phyloP scores from a whole-genome alignment of 2,329 filamentous ascomycete species.

The Colletotrichum neosansevieriae region DNA sequence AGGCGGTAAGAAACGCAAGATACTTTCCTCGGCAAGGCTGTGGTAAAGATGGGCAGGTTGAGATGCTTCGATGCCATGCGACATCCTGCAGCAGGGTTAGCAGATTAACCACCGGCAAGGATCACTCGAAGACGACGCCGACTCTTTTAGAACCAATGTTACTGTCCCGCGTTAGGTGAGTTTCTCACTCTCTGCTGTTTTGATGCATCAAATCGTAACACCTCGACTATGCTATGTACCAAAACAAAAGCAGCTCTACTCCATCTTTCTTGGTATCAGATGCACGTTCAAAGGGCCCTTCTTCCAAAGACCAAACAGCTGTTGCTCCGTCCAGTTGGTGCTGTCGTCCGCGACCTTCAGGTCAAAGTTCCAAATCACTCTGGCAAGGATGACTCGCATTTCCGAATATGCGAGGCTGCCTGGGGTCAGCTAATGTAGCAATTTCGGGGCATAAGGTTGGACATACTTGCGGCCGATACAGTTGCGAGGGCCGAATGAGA shows the following conservation, averaged over 20 bases:
- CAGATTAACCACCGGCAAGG: too few species aligned
- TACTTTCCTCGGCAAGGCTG: too few species aligned
- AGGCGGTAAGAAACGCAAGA: too few species aligned
- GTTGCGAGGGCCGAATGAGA: constrained; percentile 61
- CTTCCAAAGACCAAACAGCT: constrained; percentile 26
- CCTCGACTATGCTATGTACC: background rate
- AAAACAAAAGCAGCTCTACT: background rate
- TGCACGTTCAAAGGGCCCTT: constrained; percentile 33
- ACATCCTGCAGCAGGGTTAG: too few species aligned
- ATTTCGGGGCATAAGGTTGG: background rate
- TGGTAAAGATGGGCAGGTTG: too few species aligned
- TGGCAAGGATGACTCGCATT: constrained; percentile 60
- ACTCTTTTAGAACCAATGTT: too few species aligned
- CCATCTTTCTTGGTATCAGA: constrained; percentile 8
- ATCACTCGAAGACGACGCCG: too few species aligned
- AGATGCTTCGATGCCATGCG: too few species aligned
- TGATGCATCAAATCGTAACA: background rate
- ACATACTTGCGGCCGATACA: constrained; percentile 63
- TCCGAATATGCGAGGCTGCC: constrained; percentile 58
- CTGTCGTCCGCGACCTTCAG: constrained; percentile 51
- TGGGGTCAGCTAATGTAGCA: background rate
- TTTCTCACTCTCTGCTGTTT: too few species aligned
- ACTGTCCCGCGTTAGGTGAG: too few species aligned
- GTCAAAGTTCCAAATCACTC: constrained; percentile 61
- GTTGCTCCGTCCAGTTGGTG: constrained; percentile 50